Conservation (phyloP, 2,329 filamentous ascomycete genomes). For the Coniochaeta hoffmannii region DNA sequence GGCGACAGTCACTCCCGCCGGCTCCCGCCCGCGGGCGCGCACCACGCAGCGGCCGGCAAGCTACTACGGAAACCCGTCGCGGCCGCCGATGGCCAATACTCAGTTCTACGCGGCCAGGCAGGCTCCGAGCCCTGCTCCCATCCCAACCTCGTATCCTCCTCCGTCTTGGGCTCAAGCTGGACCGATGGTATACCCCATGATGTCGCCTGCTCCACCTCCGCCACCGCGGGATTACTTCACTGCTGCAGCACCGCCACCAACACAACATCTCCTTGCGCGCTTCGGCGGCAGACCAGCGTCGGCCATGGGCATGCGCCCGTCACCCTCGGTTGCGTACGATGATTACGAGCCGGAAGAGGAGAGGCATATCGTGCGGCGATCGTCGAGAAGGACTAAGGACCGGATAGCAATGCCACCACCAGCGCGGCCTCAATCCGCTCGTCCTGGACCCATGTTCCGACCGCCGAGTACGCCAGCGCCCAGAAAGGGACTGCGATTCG, state of each 20-base stretch:
- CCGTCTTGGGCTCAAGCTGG: slow-evolving; percentile 13
- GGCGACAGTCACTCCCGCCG: slow-evolving; percentile 19
- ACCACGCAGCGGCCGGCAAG: slow-evolving; percentile 23
- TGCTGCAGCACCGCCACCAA: no score
- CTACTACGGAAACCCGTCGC: slow-evolving; percentile 26
- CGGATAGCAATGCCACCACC: slow-evolving; percentile 43
- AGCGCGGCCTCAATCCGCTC: slow-evolving; percentile 22
- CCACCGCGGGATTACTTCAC: slow-evolving; percentile 15
- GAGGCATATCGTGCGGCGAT: slow-evolving; percentile 25
- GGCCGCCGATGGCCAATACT: slow-evolving; percentile 28
- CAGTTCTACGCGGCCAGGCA: slow-evolving; percentile 26
- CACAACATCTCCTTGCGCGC: slow-evolving; percentile 14
- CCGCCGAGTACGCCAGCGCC: slow-evolving; percentile 20
- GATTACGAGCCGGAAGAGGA: slow-evolving; percentile 31
- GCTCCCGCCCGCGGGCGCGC: slow-evolving; percentile 32
- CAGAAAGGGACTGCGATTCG: slow-evolving; percentile 17
- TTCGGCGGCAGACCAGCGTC: slow-evolving; percentile 25
- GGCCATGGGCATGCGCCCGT: slow-evolving; percentile 27
- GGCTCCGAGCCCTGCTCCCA: slow-evolving; percentile 16
- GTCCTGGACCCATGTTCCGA: slow-evolving; percentile 18
- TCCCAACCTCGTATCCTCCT: slow-evolving; percentile 20
- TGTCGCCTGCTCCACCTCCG: slow-evolving; percentile 10
- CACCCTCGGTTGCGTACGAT: slow-evolving; percentile 27
- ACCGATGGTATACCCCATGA: slow-evolving; percentile 10
- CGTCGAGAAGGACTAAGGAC: slow-evolving; percentile 35